Conservation (phyloP, 768 basidiomycete species). For the Inosperma sp. region DNA sequence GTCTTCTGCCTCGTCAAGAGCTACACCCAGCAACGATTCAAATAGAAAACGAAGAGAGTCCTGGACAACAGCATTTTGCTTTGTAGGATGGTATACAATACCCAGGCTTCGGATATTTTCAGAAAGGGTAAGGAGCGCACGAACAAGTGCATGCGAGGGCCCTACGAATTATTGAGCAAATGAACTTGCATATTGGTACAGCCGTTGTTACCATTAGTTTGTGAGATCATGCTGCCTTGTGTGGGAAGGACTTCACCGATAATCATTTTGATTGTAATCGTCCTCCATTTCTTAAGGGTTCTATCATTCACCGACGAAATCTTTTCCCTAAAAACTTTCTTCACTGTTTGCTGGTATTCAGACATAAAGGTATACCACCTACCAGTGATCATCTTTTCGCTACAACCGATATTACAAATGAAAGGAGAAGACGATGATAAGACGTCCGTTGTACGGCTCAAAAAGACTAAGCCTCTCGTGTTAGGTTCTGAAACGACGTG, state of each 20-base stretch:
- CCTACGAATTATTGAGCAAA: conserved; percentile 17
- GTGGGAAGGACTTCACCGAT: conserved; percentile 25
- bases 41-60: conserved; percentile 40
- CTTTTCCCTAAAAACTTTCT: conserved; percentile 47
- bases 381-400: conserved; percentile 29
- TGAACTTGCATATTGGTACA: background rate
- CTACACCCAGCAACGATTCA: conserved; percentile 29
- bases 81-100: conserved; percentile 34
- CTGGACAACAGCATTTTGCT: conserved; percentile 34
- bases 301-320: conserved; percentile 39
- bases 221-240: conserved; percentile 16
- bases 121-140: conserved; percentile 51
- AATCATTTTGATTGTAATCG: conserved; percentile 34
- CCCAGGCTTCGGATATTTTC: conserved; percentile 54
- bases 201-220: conserved; percentile 22
- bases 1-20: conserved; percentile 19
- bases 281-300: conserved; percentile 53
- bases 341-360: background rate
- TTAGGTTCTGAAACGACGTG: conserved; percentile 6
- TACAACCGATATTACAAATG: conserved; percentile 20
- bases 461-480: conserved; percentile 16
- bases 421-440: conserved; percentile 21
- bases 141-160: conserved; percentile 52
- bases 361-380: conserved; percentile 13
- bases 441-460: conserved; percentile 18